Evolutionary conservation across 2,329 filamentous ascomycete species (phyloP), one percentile per base, ranked within the genome.

Genomic region (Piedraia hortae): DNA sequence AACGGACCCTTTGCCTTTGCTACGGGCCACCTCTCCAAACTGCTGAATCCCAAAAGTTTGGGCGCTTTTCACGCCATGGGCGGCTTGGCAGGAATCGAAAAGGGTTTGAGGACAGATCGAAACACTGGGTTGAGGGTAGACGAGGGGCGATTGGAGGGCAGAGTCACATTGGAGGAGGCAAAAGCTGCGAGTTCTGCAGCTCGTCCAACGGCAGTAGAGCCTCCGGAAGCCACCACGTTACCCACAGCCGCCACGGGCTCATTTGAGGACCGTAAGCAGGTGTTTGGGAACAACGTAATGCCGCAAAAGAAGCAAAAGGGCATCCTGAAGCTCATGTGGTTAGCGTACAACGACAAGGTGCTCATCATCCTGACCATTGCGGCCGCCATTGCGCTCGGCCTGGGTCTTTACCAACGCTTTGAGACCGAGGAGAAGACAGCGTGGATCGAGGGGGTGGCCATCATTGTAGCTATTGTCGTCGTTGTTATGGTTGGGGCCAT

Each of bases 1-100:
- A 54, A 77, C 41, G 89, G 85, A 41, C 69, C 70, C 1, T 90
- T 90, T 37, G 78, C 75, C 9, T 90, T 77, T 40, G 63, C 66
- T 2, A 67, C 67, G 6, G 78, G 80, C 8, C 68, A 88, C 38
- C 54, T 91, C 30, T 69, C 66, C 29, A 82, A 82, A 46, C 48
- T 85, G 4, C 52, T 78, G 22, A 80, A 80, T 31, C 73, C 74
- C 1, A 85, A 85, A 46, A 78, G 58, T 34, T 50, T 73, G 28
- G 53, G 60, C 12, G 73, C 72, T 4, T 77, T 80, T 29, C 63
- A 70, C 33, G 70, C 70, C 4, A 44, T 85, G 2, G 74, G 74
- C 24, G 74, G 74, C 21, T 41, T 82, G 4, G 49, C 47, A 5
- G 74, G 74, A 2, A 40, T 85, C 10, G 71, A 75, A 36, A 74